Evolutionary conservation across 495 filamentous ascomycete species (phyloP).

Genomic region (Poronia punctata): DNA sequence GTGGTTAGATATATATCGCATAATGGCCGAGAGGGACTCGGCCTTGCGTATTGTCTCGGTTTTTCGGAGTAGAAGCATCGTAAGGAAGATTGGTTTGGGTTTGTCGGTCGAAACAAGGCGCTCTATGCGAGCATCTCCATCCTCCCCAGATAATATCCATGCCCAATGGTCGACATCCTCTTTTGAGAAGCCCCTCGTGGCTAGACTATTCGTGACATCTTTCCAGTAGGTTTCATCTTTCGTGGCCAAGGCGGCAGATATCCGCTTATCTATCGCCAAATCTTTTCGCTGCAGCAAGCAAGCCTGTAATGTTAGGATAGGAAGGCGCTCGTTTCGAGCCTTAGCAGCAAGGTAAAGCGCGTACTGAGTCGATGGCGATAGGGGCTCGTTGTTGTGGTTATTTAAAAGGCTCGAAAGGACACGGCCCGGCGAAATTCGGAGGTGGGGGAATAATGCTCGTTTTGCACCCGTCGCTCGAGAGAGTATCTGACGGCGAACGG

Average conservation of each 20-base stretch:
- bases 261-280: conserved; percentile 6
- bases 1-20: conserved; percentile 25
- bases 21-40: conserved; percentile 20
- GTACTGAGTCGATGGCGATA: too few relatives aligned
- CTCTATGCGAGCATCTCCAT: conserved; percentile 25
- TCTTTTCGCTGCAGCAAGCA: conserved; percentile 25
- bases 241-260: conserved; percentile 13
- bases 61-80: conserved; percentile 26
- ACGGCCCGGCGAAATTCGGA: conserved; percentile 14
- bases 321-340: conserved; percentile 20
- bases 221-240: conserved; percentile 23
- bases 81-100: conserved; percentile 34
- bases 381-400: conserved; percentile 5
- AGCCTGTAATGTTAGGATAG: conserved; percentile 25
- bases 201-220: conserved; percentile 18
- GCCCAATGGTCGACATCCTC: conserved; percentile 32
- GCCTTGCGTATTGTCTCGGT: conserved; percentile 23
- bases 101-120: conserved; percentile 26
- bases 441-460: conserved; percentile 8
- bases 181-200: conserved; percentile 15
- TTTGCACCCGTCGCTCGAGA: conserved; percentile 14
- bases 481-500: conserved; percentile 10
- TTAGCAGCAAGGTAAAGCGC: conserved; percentile 5
- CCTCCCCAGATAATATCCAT: conserved; percentile 33
- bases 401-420: conserved; percentile 16